Evolutionary conservation across 192 early-diverging fungal genomes (phyloP).

Genomic region (Podila minutissima): DNA sequence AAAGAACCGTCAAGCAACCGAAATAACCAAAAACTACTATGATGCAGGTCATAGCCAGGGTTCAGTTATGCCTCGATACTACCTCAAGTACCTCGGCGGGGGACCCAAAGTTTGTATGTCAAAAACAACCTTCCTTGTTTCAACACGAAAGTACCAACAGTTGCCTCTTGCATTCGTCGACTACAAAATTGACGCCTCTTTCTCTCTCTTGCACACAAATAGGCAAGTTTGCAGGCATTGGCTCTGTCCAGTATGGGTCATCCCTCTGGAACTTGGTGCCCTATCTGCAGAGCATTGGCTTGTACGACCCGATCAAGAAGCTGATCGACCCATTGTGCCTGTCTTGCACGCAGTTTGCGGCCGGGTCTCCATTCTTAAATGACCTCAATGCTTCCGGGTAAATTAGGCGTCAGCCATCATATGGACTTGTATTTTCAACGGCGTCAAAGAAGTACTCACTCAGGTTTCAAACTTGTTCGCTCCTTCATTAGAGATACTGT

Average conservation of each 20-base stretch:
- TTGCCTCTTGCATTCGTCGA: not conserved
- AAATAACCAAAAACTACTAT: not conserved
- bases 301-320: not conserved
- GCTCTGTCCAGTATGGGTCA: constrained; percentile 13
- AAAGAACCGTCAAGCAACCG: not conserved
- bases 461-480: no score
- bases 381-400: constrained; percentile 12
- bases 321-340: not conserved
- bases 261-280: not conserved
- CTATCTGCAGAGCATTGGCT: not conserved
- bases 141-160: no score
- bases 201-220: not conserved
- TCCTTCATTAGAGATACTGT: constrained; percentile 8
- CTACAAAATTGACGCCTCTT: no score
- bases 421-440: no score
- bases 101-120: constrained; percentile 11
- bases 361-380: not conserved
- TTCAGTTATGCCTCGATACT: constrained; percentile 19
- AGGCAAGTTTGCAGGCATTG: constrained; percentile 22
- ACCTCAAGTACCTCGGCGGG: constrained; percentile 20
- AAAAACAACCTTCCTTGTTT: no score
- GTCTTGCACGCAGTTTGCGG: constrained; percentile 12
- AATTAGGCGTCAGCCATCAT: no score
- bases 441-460: no score
- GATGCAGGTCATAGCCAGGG: not conserved